Evolutionary conservation across 495 filamentous ascomycete species (phyloP).

Genomic region (Penicillium canescens): DNA sequence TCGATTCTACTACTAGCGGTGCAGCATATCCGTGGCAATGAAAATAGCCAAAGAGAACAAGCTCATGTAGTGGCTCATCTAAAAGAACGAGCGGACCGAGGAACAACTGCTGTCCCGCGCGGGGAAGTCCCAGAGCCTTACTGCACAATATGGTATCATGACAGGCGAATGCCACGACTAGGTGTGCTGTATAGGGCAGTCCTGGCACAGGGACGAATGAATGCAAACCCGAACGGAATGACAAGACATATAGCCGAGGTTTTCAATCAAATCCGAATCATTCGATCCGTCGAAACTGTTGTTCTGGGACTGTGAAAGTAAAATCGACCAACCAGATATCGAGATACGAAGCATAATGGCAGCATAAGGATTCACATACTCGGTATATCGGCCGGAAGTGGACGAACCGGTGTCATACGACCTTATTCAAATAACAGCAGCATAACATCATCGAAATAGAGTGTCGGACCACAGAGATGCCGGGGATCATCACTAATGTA

Average conservation of each 20-base stretch:
- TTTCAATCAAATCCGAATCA: constrained; percentile 5
- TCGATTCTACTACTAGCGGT: background rate
- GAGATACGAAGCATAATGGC: background rate
- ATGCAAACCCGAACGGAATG: constrained; percentile 5
- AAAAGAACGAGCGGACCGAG: background rate
- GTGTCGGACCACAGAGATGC: background rate
- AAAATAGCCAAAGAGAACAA: too few relatives aligned
- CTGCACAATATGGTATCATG: background rate
- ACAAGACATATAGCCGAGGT: constrained; percentile 12
- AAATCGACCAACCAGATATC: background rate
- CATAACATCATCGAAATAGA: background rate
- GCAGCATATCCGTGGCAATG: too few relatives aligned
- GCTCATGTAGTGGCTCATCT: background rate
- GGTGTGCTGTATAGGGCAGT: background rate
- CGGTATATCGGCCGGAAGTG: constrained; percentile 15
- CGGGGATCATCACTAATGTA: constrained; percentile 7
- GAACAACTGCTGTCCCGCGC: background rate
- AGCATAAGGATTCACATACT: constrained; percentile 9
- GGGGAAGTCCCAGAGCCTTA: background rate
- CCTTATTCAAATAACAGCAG: background rate
- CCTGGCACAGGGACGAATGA: too few relatives aligned
- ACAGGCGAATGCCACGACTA: background rate
- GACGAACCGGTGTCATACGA: constrained; percentile 21
- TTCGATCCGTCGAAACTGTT: background rate
- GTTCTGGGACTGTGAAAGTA: background rate